Conservation (phyloP, 306 rosid species). For the Sindora glabra region DNA sequence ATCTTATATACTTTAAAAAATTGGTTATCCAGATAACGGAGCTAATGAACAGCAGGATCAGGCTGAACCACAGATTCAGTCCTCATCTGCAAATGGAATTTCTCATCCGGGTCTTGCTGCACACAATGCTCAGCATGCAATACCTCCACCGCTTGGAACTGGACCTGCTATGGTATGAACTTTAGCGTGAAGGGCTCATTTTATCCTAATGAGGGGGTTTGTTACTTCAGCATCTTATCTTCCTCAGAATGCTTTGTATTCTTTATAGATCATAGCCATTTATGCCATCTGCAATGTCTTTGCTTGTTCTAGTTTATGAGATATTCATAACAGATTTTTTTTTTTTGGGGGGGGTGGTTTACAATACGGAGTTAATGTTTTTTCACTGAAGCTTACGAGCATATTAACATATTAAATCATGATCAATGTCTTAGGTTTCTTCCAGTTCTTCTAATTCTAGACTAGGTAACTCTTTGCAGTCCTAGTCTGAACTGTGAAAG, state of each 20-base stretch:
- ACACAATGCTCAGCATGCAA: constrained; percentile 51
- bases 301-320: no score
- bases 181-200: not conserved
- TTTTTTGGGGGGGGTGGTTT: no score
- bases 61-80: constrained; percentile 46
- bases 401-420: constrained; percentile 9
- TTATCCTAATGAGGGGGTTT: not conserved
- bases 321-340: no score
- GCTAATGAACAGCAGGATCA: constrained; percentile 54
- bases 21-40: constrained; percentile 59
- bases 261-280: not conserved
- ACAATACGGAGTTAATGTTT: no score
- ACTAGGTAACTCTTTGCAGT: not conserved
- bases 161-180: constrained; percentile 70
- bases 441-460: not conserved
- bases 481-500: not conserved
- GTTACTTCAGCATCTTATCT: not conserved
- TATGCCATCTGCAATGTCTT: no score
- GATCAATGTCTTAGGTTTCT: constrained; percentile 3
- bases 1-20: constrained; percentile 5
- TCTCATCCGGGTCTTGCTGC: constrained; percentile 39
- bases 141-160: constrained; percentile 67
- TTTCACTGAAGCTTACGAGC: no score
- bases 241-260: not conserved
- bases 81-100: constrained; percentile 51